Conservation (phyloP, 2,329 filamentous ascomycete species). For the Calonectria leucothoes region DNA sequence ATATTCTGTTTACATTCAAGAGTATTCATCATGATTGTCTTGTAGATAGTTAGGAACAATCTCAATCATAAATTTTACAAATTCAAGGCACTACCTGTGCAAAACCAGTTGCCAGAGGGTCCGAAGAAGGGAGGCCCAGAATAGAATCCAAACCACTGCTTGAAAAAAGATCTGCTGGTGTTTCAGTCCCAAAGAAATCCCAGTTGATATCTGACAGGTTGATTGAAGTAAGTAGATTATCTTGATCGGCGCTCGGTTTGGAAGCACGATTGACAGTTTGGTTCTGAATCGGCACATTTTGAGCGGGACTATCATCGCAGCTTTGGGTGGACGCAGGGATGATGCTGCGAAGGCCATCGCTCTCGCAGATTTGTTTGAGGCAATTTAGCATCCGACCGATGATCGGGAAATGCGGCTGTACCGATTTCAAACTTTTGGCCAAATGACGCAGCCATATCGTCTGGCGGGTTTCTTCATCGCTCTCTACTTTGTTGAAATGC, state of each 20-base stretch:
- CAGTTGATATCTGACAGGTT: background rate
- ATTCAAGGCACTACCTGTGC: background rate
- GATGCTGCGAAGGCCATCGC: background rate
- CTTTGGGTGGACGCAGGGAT: background rate
- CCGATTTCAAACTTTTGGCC: constrained; percentile 17
- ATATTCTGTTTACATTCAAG: too few relatives aligned
- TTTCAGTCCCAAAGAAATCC: background rate
- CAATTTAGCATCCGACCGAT: constrained; percentile 24
- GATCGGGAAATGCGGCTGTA: constrained; percentile 24
- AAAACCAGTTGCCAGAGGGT: background rate
- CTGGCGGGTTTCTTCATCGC: background rate
- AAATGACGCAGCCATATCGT: constrained; percentile 22
- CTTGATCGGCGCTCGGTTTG: background rate
- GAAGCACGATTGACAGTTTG: background rate
- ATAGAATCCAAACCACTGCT: background rate
- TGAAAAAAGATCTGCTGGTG: background rate
- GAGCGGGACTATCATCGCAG: background rate
- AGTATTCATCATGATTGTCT: too few relatives aligned
- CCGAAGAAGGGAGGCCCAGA: background rate
- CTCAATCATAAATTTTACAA: too few relatives aligned
- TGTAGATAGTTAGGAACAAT: too few relatives aligned
- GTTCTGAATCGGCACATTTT: background rate
- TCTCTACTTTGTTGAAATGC: constrained; percentile 1
- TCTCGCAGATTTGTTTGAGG: constrained; percentile 5
- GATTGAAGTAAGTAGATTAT: background rate